Evolutionary conservation across 441 rosid species (phyloP).

Genomic region (Melastoma candidum): DNA sequence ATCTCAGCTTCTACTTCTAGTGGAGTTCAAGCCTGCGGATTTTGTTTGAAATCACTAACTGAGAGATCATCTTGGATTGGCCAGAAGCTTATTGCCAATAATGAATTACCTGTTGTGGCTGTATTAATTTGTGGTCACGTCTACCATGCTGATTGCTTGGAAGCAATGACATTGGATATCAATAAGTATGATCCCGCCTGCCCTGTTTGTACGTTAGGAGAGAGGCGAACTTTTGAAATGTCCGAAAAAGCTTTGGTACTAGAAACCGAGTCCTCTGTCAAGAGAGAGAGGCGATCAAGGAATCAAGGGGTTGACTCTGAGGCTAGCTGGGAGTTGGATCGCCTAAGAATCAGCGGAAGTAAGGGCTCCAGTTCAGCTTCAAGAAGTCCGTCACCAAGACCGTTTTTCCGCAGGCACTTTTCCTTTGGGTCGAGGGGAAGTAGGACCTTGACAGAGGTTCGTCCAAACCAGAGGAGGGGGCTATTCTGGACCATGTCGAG

Average conservation of each 20-base stretch:
- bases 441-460: constrained; percentile 38
- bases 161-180: constrained; percentile 69
- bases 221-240: constrained; percentile 58
- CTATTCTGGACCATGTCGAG: constrained; percentile 82
- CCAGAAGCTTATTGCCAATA: constrained; percentile 55
- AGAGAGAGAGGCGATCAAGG: constrained; percentile 51
- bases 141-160: constrained; percentile 96
- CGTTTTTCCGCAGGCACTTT: constrained; percentile 70
- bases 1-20: constrained; percentile 33
- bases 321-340: constrained; percentile 22
- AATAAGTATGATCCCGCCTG: constrained; percentile 85
- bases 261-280: constrained; percentile 63
- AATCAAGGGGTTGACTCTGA: constrained; percentile 17
- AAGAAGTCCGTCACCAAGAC: constrained; percentile 47
- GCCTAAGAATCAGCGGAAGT: constrained; percentile 27
- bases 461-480: constrained; percentile 47
- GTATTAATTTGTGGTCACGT: constrained; percentile 84
- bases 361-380: constrained; percentile 56
- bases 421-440: constrained; percentile 67
- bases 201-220: constrained; percentile 81
- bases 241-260: constrained; percentile 75
- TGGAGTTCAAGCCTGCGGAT: constrained; percentile 69
- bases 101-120: constrained; percentile 63
- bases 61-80: constrained; percentile 74
- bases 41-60: constrained; percentile 71